Percentiles rank a stretch among this genome's conserved stretches.
phyloP scores from a whole-genome alignment of 768 basidiomycete genomes.

The Serendipita sp. region DNA sequence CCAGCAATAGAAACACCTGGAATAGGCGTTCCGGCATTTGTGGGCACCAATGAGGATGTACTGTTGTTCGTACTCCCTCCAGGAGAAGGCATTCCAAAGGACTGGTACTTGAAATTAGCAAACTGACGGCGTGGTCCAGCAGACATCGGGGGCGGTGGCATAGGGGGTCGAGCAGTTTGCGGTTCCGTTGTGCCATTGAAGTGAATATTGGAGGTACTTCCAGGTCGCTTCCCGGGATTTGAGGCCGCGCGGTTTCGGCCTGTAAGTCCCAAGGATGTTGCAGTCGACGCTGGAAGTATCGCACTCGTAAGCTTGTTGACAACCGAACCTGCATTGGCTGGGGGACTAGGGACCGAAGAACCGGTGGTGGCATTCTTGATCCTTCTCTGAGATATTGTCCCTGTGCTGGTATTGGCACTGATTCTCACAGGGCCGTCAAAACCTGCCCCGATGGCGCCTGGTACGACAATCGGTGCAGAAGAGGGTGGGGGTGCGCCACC shows the following conservation, averaged over 20 bases:
- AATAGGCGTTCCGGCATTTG: constrained; percentile 34
- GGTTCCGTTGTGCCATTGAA: neutral
- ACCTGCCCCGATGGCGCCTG: constrained; percentile 7
- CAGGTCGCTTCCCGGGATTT: constrained; percentile 20
- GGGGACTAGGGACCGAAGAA: constrained; percentile 11
- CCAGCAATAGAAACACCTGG: constrained; percentile 29
- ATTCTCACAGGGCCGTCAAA: constrained; percentile 23
- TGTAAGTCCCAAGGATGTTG: constrained; percentile 22
- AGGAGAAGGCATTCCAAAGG: neutral
- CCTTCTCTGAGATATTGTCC: constrained; percentile 54
- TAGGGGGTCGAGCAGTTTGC: neutral
- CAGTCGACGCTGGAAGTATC: constrained; percentile 11
- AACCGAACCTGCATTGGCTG: neutral
- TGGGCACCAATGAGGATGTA: constrained; percentile 26
- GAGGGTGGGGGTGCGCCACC: constrained; percentile 7
- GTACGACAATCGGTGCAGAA: constrained; percentile 6
- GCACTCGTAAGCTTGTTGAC: constrained; percentile 2
- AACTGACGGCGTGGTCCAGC: constrained; percentile 18
- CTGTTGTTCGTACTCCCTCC: neutral
- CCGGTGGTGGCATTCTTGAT: constrained; percentile 49
- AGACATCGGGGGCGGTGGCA: neutral
- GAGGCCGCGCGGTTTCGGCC: constrained; percentile 15
- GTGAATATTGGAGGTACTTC: constrained; percentile 14
- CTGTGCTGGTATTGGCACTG: constrained; percentile 39
- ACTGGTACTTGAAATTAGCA: constrained; percentile 12